phyloP scores from a whole-genome alignment of 768 basidiomycete genomes.

The Lactarius sp. region DNA sequence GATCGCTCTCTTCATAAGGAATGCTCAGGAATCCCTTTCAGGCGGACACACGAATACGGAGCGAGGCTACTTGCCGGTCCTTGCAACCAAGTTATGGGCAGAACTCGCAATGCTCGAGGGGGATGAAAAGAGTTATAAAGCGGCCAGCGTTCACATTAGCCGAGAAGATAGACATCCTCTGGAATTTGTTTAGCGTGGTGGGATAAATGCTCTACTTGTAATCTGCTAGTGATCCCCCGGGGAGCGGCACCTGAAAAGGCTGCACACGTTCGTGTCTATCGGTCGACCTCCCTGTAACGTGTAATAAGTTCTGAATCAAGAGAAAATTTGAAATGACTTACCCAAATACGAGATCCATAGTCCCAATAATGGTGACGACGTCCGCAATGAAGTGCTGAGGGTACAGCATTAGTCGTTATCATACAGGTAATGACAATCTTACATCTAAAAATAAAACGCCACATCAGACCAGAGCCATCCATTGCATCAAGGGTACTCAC shows the following conservation, averaged over 20 bases:
- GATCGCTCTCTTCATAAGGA: background rate
- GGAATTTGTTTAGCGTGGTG: constrained; percentile 46
- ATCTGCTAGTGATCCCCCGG: constrained; percentile 2
- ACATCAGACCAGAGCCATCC: constrained; percentile 15
- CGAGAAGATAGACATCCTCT: constrained; percentile 71
- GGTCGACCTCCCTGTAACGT: constrained; percentile 41
- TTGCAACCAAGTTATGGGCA: constrained; percentile 56
- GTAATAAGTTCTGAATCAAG: background rate
- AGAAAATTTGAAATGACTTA: constrained; percentile 40
- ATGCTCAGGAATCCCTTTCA: constrained; percentile 30
- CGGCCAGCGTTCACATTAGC: constrained; percentile 65
- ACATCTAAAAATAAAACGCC: constrained; percentile 33
- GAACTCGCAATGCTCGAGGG: constrained; percentile 45
- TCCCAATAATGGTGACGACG: constrained; percentile 95
- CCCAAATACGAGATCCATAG: constrained; percentile 98
- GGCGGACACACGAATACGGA: constrained; percentile 95
- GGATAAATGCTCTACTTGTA: constrained; percentile 9
- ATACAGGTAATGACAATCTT: constrained; percentile 27
- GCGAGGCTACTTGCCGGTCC: constrained; percentile 79
- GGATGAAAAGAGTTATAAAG: constrained; percentile 29
- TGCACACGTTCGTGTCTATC: constrained; percentile 37
- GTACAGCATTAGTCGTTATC: constrained; percentile 20
- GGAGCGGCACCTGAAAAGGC: background rate
- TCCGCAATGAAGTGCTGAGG: constrained; percentile 84
- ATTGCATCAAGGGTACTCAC: constrained; percentile 41